Base-by-base conservation (phyloP, 352 stramenopile species). In the Pythium oligandrum region DNA sequence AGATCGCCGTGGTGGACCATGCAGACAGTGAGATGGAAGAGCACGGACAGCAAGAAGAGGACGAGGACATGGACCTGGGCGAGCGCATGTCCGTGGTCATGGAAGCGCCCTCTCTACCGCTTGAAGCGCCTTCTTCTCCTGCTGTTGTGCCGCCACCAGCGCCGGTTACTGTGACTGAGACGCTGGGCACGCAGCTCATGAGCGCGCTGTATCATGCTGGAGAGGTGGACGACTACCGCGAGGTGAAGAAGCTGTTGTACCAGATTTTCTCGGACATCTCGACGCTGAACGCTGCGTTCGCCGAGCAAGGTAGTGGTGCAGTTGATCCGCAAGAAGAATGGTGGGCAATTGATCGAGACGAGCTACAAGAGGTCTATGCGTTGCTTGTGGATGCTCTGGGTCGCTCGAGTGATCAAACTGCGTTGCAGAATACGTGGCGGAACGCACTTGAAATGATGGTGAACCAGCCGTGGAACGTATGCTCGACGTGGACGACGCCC, bases 381-480 rank as follows among this genome's bases (percentile, higher is more conserved):
- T 36, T 83, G 12, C 59, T 88, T 10, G 55, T 74, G 47, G 36
- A 58, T 36, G 75, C 67, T 2, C 67, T 86, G 55, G 44, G 55
- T 10, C 46, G 55, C 6, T 53, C 57, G 11, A 56, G 32, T 8
- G 73, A 86, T 46, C 67, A 71, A 4, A 67, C 59, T 6, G 78
- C 75, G 33, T 55, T 89, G 38, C 75, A 85, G 44, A 91, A 89
- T 48, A 91, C 78, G 33, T 81, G 86, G 55, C 61, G 69, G 1
- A 91, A 91, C 47, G 81, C 78, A 11, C 63, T 91, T 26, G 73
- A 84, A 44, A 82, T 64, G 43, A 53, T 88, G 44, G 78, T 88
- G 36, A 86, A 60, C 9, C 78, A 88, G 60, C 74, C 81, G 9
- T 91, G 81, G 81, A 87, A 88, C 46, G 59, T 83, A 12, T 87